Conservation (phyloP, 768 basidiomycete genomes). For the Naganishia onofrii region DNA sequence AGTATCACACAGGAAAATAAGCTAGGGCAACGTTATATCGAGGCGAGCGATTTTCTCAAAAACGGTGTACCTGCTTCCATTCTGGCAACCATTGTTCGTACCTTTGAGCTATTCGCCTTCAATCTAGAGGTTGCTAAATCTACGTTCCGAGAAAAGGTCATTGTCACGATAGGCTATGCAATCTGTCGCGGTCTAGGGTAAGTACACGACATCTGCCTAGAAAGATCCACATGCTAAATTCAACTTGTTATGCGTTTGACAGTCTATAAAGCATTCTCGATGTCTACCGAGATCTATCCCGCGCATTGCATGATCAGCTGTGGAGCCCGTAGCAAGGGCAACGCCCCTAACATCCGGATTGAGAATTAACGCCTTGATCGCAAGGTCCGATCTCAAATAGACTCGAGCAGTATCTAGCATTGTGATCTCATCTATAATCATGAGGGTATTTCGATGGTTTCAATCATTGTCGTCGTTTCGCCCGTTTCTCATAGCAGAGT, state of each 20-base stretch:
- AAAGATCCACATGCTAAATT: no score
- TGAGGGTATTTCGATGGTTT: no score
- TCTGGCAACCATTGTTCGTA: conserved; percentile 69
- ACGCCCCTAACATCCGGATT: no score
- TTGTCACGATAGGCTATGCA: conserved; percentile 77
- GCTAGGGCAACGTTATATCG: conserved; percentile 80
- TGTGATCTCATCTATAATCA: not conserved
- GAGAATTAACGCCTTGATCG: not conserved
- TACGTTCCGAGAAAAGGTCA: conserved; percentile 59
- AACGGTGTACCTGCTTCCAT: conserved; percentile 93
- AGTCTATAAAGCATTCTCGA: not conserved
- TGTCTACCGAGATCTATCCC: not conserved
- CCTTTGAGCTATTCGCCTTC: not conserved
- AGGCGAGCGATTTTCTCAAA: conserved; percentile 81
- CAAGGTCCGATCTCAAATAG: not conserved
- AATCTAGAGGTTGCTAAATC: not conserved
- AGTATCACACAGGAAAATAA: conserved; percentile 81
- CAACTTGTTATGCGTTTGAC: not conserved
- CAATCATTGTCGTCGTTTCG: no score
- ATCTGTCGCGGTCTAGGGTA: conserved; percentile 72
- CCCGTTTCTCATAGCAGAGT: no score
- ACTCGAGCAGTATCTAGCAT: not conserved
- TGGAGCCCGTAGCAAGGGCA: no score
- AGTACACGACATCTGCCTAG: conserved; percentile 36
- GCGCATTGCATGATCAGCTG: not conserved